phyloP scores from a whole-genome alignment of 2,329 filamentous ascomycete genomes.

The Fusarium chaquense region DNA sequence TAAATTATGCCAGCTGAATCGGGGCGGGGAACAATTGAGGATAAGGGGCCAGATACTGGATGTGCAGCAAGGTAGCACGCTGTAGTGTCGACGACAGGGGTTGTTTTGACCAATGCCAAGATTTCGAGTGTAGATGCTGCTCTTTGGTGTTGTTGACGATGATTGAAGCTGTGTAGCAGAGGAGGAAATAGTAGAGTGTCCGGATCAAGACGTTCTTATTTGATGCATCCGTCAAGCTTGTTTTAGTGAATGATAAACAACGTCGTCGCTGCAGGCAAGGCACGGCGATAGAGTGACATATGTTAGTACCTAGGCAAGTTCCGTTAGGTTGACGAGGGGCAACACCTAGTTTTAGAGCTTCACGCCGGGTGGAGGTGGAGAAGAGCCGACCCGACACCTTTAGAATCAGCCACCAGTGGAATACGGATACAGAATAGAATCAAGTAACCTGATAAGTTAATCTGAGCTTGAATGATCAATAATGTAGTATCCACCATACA shows the following conservation, averaged over 20 bases:
- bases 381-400: background rate
- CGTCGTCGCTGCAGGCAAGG: constrained; percentile 1
- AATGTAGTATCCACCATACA: constrained; percentile 16
- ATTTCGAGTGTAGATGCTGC: constrained; percentile 6
- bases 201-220: background rate
- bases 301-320: background rate
- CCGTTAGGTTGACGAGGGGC: constrained; percentile 2
- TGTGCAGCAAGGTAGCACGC: constrained; percentile 27
- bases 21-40: constrained; percentile 32
- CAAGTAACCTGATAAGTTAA: constrained; percentile 10
- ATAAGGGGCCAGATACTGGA: constrained; percentile 38
- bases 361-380: constrained; percentile 13
- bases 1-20: constrained; percentile 2
- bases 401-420: constrained; percentile 13
- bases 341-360: constrained; percentile 16
- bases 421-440: background rate
- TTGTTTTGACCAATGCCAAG: constrained; percentile 26
- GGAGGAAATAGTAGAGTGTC: background rate
- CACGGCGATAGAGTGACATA: background rate
- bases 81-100: constrained; percentile 23
- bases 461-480: background rate
- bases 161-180: background rate
- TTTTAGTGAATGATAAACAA: constrained; percentile 3
- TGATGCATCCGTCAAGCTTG: constrained; percentile 22
- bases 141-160: constrained; percentile 18